These are phyloP conservation scores for Cadophora sp. DNA, from an alignment of 2,329 filamentous ascomycete genomes.

Conservation along the genomic window DNA sequence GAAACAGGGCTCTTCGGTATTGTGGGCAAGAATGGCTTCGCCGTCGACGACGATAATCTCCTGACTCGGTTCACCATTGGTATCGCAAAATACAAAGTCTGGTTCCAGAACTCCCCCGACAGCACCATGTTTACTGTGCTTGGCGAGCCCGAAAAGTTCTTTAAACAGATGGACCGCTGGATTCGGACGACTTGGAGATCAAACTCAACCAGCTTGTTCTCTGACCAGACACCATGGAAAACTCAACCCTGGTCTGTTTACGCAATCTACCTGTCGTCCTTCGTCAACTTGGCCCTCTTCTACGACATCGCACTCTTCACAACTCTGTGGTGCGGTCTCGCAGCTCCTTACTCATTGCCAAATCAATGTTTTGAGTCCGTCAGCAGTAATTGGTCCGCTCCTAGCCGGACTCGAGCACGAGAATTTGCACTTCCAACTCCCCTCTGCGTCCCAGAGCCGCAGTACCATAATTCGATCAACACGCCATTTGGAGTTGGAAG, in stretches of 20 bases:
- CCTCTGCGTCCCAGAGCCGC: neutral
- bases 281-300: slow-evolving; percentile 63
- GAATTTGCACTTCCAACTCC: neutral
- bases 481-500: neutral
- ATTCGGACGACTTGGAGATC: slow-evolving; percentile 63
- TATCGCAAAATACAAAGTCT: slow-evolving; percentile 56
- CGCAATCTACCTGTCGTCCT: slow-evolving; percentile 59
- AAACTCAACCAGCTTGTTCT: slow-evolving; percentile 57
- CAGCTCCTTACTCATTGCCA: slow-evolving; percentile 42
- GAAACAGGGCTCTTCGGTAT: slow-evolving; percentile 55
- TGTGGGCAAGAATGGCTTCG: slow-evolving; percentile 55
- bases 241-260: slow-evolving; percentile 60
- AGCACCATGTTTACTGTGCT: slow-evolving; percentile 59
- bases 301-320: slow-evolving; percentile 50
- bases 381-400: neutral
- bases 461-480: neutral
- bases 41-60: slow-evolving; percentile 68
- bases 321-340: neutral
- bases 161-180: slow-evolving; percentile 62
- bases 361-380: neutral
- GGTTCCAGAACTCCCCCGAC: slow-evolving; percentile 59
- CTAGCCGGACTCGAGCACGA: too few species aligned
- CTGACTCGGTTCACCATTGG: slow-evolving; percentile 60
- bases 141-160: slow-evolving; percentile 57
- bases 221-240: slow-evolving; percentile 48